phyloP scores from a whole-genome alignment of 441 rosid genomes.

The Cnidoscolus chayamansa region DNA sequence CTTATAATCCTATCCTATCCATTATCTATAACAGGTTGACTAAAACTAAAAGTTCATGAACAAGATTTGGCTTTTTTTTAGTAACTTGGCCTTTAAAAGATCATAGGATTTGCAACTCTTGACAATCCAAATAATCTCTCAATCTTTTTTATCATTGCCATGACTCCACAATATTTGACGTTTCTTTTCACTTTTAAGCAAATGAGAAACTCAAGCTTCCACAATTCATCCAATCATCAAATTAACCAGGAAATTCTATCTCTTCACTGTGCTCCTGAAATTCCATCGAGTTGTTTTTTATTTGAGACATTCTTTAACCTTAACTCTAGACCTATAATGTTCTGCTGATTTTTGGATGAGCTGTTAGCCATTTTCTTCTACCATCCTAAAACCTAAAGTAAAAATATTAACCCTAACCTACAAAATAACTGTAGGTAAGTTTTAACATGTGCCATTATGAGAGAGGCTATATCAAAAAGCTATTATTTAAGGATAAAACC shows the following conservation, averaged over 20 bases:
- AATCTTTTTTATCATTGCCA: background rate
- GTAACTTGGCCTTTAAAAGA: background rate
- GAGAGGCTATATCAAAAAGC: background rate
- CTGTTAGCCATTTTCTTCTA: background rate
- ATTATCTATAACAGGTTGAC: too few species aligned
- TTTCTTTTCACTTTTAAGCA: background rate
- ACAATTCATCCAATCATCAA: background rate
- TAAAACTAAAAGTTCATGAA: too few species aligned
- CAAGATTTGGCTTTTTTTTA: too few species aligned
- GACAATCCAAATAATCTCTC: background rate
- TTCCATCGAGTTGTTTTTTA: background rate
- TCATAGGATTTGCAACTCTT: background rate
- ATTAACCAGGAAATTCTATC: background rate
- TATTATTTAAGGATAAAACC: slow-evolving; percentile 3
- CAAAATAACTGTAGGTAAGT: slow-evolving; percentile 1
- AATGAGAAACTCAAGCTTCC: slow-evolving; percentile 2
- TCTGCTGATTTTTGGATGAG: background rate
- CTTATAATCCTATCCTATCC: too few species aligned
- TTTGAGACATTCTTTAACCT: slow-evolving; percentile 1
- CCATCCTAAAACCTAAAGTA: background rate
- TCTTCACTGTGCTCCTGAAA: slow-evolving; percentile 8
- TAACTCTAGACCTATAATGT: background rate
- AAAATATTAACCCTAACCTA: background rate
- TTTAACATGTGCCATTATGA: slow-evolving; percentile 6
- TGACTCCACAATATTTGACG: background rate